A percentile compares a stretch with the other conserved stretches of the same genome.
These are phyloP conservation scores for Rhypophila decipiens DNA, from an alignment of 495 filamentous ascomycete species.

Conservation along the genomic window DNA sequence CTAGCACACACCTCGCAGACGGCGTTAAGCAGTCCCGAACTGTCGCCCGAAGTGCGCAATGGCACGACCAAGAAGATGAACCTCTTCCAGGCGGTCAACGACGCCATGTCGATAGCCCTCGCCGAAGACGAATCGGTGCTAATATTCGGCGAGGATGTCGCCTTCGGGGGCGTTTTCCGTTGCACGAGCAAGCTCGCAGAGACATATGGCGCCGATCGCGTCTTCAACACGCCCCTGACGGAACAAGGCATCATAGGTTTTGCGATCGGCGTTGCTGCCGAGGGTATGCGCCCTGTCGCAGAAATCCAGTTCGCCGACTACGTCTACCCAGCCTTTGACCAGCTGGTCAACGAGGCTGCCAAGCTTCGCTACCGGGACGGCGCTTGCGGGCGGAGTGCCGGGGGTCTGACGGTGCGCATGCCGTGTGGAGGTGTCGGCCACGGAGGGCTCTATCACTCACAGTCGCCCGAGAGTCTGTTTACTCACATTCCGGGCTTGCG, in stretches of 20 bases:
- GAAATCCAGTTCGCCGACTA: constrained; percentile 99
- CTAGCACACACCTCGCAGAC: constrained; percentile 70
- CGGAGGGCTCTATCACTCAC: constrained; percentile 90
- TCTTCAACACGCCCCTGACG: constrained; percentile 93
- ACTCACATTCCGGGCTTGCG: constrained; percentile 84
- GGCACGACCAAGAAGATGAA: constrained; percentile 78
- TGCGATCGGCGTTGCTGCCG: constrained; percentile 79
- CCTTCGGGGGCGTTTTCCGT: constrained; percentile 94
- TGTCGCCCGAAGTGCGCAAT: constrained; percentile 56
- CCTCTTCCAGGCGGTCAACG: constrained; percentile 87
- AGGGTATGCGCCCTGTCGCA: constrained; percentile 89
- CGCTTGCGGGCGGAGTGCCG: constrained; percentile 56
- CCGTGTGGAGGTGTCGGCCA: constrained; percentile 94
- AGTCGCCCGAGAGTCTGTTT: constrained; percentile 89
- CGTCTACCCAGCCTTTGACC: constrained; percentile 93
- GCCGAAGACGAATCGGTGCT: constrained; percentile 76
- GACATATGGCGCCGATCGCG: constrained; percentile 78
- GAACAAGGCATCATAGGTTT: constrained; percentile 96
- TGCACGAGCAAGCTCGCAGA: constrained; percentile 86
- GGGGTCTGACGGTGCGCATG: constrained; percentile 88
- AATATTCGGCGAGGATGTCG: constrained; percentile 93
- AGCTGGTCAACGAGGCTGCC: constrained; percentile 94
- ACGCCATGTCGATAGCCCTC: constrained; percentile 77
- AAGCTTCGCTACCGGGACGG: constrained; percentile 90
- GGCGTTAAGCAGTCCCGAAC: constrained; percentile 60